Percentiles rank a stretch among this genome's conserved stretches.
Conservation (phyloP, 257 asterid genomes). For the Gentiana macrophylla region DNA sequence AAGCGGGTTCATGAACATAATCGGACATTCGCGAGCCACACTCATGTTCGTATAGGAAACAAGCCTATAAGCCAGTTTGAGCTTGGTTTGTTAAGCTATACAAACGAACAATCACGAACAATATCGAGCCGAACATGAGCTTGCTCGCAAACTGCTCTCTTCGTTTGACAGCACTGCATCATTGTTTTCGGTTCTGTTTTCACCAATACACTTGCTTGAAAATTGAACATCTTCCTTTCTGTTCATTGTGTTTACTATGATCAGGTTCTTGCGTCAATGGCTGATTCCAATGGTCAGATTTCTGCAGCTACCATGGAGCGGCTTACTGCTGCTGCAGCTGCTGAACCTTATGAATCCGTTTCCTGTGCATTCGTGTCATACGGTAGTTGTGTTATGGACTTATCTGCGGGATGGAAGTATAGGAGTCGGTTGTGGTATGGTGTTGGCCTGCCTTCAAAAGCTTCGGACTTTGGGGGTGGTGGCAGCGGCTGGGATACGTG, state of each 20-base stretch:
- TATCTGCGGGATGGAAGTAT: slow-evolving; percentile 94
- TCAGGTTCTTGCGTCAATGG: slow-evolving; percentile 88
- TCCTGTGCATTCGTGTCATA: slow-evolving; percentile 88
- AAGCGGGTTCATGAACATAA: too few species aligned
- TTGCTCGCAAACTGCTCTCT: not conserved
- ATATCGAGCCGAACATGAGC: too few species aligned
- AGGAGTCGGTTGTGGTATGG: slow-evolving; percentile 96
- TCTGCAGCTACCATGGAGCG: slow-evolving; percentile 83
- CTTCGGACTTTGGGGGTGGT: slow-evolving; percentile 69
- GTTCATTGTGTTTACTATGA: slow-evolving; percentile 16
- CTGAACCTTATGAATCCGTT: slow-evolving; percentile 94
- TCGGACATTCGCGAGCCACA: too few species aligned
- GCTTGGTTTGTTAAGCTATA: too few species aligned
- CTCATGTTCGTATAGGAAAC: too few species aligned
- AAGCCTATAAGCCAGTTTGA: too few species aligned
- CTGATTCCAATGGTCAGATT: slow-evolving; percentile 82
- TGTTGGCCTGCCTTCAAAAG: slow-evolving; percentile 55
- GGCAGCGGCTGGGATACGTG: slow-evolving; percentile 99
- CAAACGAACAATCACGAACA: too few species aligned
- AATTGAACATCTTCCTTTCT: slow-evolving; percentile 11
- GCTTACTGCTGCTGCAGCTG: slow-evolving; percentile 89
- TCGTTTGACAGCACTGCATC: too few species aligned
- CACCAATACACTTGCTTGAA: slow-evolving; percentile 1
- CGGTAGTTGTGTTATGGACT: slow-evolving; percentile 77
- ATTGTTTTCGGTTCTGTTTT: not conserved